phyloP scores from a whole-genome alignment of 192 early-diverging fungal species.

The Gorgonomyces haynaldii region DNA sequence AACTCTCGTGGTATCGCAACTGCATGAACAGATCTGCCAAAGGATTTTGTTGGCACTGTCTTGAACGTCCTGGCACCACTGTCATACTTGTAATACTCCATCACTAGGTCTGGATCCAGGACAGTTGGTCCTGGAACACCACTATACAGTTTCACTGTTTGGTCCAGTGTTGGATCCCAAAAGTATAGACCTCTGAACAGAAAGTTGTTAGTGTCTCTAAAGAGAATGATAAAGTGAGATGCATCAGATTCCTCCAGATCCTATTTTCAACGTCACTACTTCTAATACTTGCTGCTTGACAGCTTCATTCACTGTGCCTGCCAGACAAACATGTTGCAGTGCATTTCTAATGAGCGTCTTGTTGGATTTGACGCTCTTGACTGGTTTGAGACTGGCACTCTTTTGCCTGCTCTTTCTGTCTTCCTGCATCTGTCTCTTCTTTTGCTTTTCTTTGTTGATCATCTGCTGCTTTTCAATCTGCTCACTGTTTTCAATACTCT shows the following conservation, averaged over 20 bases:
- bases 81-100: slow-evolving; percentile 47
- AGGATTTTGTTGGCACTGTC: slow-evolving; percentile 31
- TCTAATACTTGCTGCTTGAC: slow-evolving; percentile 37
- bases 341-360: slow-evolving; percentile 38
- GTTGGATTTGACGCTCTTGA: slow-evolving; percentile 21
- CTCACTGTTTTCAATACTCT: no score
- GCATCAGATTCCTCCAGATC: slow-evolving; percentile 25
- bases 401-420: background rate
- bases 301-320: slow-evolving; percentile 34
- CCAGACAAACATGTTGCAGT: slow-evolving; percentile 39
- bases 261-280: slow-evolving; percentile 17
- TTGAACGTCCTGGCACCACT: slow-evolving; percentile 35
- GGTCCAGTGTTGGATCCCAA: slow-evolving; percentile 25
- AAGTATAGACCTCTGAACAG: slow-evolving; percentile 40
- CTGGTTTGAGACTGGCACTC: background rate
- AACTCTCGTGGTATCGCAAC: slow-evolving; percentile 10
- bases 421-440: background rate
- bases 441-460: background rate
- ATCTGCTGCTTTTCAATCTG: background rate
- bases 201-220: slow-evolving; percentile 34
- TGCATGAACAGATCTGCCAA: slow-evolving; percentile 35
- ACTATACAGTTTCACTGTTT: slow-evolving; percentile 29
- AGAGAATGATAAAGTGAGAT: slow-evolving; percentile 38
- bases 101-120: slow-evolving; percentile 15
- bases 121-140: slow-evolving; percentile 24